Evolutionary conservation across 2,329 filamentous ascomycete species (phyloP), one percentile per base, ranked within the genome.

Genomic region (Talaromyces pinophilus): DNA sequence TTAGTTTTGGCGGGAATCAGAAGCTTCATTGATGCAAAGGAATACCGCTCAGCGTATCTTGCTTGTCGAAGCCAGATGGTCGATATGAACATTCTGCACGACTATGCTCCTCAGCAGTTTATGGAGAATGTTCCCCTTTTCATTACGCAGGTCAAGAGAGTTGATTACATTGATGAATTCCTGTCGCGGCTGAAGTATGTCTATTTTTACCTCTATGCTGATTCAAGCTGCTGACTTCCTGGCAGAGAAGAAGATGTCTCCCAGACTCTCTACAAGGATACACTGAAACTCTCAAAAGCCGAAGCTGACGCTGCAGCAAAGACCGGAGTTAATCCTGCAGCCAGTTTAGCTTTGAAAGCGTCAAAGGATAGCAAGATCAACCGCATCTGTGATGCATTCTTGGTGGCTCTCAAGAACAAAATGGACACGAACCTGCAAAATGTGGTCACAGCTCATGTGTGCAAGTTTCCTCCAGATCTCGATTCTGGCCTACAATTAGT

Each of bases 31-130:
- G 90, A 93, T 63, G 83, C 86, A 38, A 91, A 91, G 76, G 88
- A 95, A 72, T 99, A 97, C 74, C 87, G 86, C 59, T 87, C 87
- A 62, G 95, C 95, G 0, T 99, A 97, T 75, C 82, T 91, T 25
- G 90, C 92, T 69, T 98, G 95, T 76, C 88, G 95, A 61, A 94
- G 89, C 25, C 96, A 99, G 76, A 88, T 96, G 71, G 95, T 99
- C 0, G 95, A 99, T 74, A 93, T 98, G 90, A 99, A 99, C 74
- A 94, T 99, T 68, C 82, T 99, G 2, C 94, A 96, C 74, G 95
- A 99, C 74, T 92, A 98, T 78, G 88, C 88, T n/a, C 92, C 94
- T 0, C 84, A 88, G 44, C 91, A 96, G 71, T 97, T 99, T 75
- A 84, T 97, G 76, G 81, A 85, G 3, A 91, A 89, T 70, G 86